A percentile compares a stretch with the other conserved stretches of the same genome.
These are phyloP conservation scores for Myxozyma geophila DNA, from an alignment of 805 yeast species.

Conservation along the genomic window DNA sequence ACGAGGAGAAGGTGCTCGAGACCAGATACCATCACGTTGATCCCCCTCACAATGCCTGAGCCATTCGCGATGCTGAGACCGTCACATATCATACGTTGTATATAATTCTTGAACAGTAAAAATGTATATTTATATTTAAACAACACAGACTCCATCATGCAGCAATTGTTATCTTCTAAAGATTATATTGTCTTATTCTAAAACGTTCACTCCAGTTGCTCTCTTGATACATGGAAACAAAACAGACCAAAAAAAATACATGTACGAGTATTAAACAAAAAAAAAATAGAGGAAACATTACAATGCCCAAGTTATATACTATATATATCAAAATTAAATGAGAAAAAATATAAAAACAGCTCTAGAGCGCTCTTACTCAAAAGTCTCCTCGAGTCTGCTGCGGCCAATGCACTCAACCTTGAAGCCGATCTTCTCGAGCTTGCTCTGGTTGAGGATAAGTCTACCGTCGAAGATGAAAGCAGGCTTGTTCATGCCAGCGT, in stretches of 20 bases:
- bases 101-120: too few species aligned
- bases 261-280: not conserved
- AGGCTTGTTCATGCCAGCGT: constrained; percentile 42
- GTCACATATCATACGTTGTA: too few species aligned
- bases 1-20: not conserved
- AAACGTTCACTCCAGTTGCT: not conserved
- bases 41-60: not conserved
- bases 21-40: not conserved
- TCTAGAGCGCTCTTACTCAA: constrained; percentile 12
- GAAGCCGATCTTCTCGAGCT: constrained; percentile 41
- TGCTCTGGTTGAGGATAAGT: constrained; percentile 39
- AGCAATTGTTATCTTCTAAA: not conserved
- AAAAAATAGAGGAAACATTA: not conserved
- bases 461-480: constrained; percentile 43
- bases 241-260: not conserved
- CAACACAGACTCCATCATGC: not conserved
- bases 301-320: not conserved
- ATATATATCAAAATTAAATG: not conserved
- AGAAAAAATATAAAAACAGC: not conserved
- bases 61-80: too few species aligned
- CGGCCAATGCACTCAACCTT: constrained; percentile 42
- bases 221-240: not conserved
- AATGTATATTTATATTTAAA: too few species aligned
- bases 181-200: not conserved
- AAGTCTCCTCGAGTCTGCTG: constrained; percentile 35